Conservation (phyloP, 169 alveolate species). For the Hammondia hammondi region DNA sequence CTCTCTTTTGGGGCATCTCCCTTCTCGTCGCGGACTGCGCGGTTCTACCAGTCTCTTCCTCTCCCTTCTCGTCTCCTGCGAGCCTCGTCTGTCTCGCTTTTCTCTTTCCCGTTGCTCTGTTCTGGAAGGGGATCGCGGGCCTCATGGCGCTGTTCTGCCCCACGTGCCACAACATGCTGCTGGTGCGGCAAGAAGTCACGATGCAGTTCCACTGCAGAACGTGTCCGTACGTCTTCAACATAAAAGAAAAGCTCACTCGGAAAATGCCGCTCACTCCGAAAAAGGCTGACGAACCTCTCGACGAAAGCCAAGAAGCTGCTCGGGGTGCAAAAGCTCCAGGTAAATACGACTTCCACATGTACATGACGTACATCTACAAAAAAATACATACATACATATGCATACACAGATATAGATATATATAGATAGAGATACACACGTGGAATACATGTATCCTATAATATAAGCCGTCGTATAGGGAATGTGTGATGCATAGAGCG, state of each 20-base stretch:
- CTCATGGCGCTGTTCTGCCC: slow-evolving; percentile 68
- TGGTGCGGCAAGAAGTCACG: slow-evolving; percentile 17
- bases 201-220: slow-evolving; percentile 84
- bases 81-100: neutral
- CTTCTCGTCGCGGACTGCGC: neutral
- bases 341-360: neutral
- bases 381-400: too few relatives aligned
- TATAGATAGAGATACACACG: too few relatives aligned
- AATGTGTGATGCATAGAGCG: too few relatives aligned
- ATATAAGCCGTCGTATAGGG: too few relatives aligned
- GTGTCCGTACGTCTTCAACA: slow-evolving; percentile 86
- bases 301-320: slow-evolving; percentile 34
- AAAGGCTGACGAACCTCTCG: slow-evolving; percentile 66
- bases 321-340: slow-evolving; percentile 64
- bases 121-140: neutral
- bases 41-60: neutral
- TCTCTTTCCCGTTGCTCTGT: neutral
- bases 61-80: neutral
- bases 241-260: slow-evolving; percentile 72
- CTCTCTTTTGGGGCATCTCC: neutral
- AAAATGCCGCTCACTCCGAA: slow-evolving; percentile 61
- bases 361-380: too few relatives aligned
- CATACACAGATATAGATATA: too few relatives aligned
- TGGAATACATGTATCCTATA: too few relatives aligned
- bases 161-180: slow-evolving; percentile 64